Conservation (phyloP, 2,329 filamentous ascomycete genomes). For the Ceratocystis lukuohia region DNA sequence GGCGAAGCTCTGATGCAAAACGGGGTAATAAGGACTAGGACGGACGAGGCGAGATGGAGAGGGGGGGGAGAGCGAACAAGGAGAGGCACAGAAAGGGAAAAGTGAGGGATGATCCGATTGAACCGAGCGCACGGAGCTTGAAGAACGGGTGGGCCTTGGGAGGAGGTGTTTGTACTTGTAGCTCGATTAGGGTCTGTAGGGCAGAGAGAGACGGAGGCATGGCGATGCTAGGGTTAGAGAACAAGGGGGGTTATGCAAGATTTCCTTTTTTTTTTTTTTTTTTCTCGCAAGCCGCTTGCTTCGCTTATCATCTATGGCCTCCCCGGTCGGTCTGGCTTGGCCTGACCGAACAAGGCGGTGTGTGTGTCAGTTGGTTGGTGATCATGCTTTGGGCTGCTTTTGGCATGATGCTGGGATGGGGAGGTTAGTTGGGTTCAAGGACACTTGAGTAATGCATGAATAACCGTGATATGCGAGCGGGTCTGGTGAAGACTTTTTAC, state of each 20-base stretch:
- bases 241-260: not conserved
- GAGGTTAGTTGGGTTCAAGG: not conserved
- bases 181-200: not conserved
- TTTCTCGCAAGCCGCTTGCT: not conserved
- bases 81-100: not conserved
- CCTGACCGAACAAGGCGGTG: not conserved
- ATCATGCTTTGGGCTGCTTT: not conserved
- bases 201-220: slow-evolving; percentile 6
- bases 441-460: too few species aligned
- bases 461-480: too few species aligned
- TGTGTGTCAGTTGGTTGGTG: not conserved
- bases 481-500: too few species aligned
- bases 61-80: not conserved
- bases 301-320: not conserved
- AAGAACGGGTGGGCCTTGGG: not conserved
- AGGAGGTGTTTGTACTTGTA: not conserved
- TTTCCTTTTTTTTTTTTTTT: not conserved
- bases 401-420: not conserved
- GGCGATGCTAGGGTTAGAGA: not conserved
- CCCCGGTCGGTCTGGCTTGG: too few species aligned
- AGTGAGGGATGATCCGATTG: not conserved
- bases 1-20: not conserved
- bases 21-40: not conserved
- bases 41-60: not conserved
- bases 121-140: not conserved